Percentiles rank a stretch among this genome's conserved stretches.
Evolutionary conservation across 1,284 basidiomycete genomes (phyloP).

Genomic region (Rhodotorula sp.): DNA sequence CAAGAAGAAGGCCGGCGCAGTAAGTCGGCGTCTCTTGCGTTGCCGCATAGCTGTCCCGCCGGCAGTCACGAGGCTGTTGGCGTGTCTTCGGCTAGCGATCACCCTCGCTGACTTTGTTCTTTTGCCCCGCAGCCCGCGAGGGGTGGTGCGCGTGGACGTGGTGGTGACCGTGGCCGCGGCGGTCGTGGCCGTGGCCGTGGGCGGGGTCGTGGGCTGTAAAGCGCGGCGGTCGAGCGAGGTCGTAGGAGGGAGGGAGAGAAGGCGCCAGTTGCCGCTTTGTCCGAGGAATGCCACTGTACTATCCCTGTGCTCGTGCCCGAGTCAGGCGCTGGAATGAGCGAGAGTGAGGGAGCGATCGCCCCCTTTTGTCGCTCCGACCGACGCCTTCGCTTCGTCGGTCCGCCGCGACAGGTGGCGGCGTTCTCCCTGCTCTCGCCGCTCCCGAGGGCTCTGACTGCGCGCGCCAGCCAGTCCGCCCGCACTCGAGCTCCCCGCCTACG

Average conservation of each 20-base stretch:
- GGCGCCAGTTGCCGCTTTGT: not conserved
- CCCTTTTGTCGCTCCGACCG: too few relatives aligned
- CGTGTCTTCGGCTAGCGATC: too few relatives aligned
- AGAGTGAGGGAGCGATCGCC: too few relatives aligned
- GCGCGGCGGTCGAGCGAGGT: not conserved
- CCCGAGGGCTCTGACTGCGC: too few relatives aligned
- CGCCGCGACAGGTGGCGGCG: too few relatives aligned
- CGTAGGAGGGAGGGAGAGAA: not conserved
- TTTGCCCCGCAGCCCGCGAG: not conserved
- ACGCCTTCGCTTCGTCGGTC: too few relatives aligned
- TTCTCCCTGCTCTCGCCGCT: too few relatives aligned
- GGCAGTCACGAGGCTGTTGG: too few relatives aligned
- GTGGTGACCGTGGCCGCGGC: slow-evolving; percentile 19
- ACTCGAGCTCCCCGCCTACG: not conserved
- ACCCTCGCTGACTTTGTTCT: too few relatives aligned
- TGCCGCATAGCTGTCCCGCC: too few relatives aligned
- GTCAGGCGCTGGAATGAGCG: too few relatives aligned
- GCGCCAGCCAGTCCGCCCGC: not conserved
- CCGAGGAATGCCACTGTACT: not conserved
- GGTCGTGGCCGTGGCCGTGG: slow-evolving; percentile 18
- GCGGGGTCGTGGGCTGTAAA: slow-evolving; percentile 16
- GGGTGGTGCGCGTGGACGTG: slow-evolving; percentile 2
- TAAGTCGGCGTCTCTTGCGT: slow-evolving; percentile 51
- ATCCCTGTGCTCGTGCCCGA: not conserved
- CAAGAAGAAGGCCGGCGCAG: slow-evolving; percentile 70